phyloP scores from a whole-genome alignment of 768 basidiomycete genomes.

The Boletus insuetus region DNA sequence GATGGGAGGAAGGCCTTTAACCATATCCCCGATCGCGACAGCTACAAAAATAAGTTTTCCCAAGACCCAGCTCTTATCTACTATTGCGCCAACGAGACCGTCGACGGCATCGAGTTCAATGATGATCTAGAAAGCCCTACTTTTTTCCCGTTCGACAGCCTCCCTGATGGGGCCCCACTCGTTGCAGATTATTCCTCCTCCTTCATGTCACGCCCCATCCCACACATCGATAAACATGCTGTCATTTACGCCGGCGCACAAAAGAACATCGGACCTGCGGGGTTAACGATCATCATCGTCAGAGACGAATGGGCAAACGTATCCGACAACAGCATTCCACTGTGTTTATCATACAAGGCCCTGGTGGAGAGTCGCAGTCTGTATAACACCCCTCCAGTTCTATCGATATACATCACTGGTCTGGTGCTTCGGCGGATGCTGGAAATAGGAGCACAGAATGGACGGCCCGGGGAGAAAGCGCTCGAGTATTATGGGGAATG shows the following conservation, averaged over 20 bases:
- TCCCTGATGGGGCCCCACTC: conserved; percentile 65
- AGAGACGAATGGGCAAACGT: conserved; percentile 78
- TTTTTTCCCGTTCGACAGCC: conserved; percentile 80
- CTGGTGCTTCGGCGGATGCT: conserved; percentile 76
- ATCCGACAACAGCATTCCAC: conserved; percentile 76
- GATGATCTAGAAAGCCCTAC: conserved; percentile 48
- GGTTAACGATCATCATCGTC: conserved; percentile 90
- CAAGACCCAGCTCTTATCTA: conserved; percentile 85
- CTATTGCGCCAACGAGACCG: conserved; percentile 99
- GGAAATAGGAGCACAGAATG: conserved; percentile 25
- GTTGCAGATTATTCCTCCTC: conserved; percentile 96
- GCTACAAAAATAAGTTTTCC: conserved; percentile 67
- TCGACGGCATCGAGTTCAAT: conserved; percentile 90
- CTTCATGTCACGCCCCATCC: conserved; percentile 94
- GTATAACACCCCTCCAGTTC: conserved; percentile 91
- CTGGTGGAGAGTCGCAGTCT: conserved; percentile 73
- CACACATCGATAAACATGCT: conserved; percentile 82
- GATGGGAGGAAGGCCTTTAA: conserved; percentile 69
- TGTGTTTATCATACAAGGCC: conserved; percentile 79
- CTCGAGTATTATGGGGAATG: conserved; percentile 59
- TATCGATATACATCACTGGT: conserved; percentile 87
- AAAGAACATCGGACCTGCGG: conserved; percentile 96
- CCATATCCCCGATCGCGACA: conserved; percentile 69
- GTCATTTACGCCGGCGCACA: conserved; percentile 96
- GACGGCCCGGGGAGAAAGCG: conserved; percentile 48